Base-by-base conservation (phyloP, 768 basidiomycete species). In the Neoboletus subvelutipes region DNA sequence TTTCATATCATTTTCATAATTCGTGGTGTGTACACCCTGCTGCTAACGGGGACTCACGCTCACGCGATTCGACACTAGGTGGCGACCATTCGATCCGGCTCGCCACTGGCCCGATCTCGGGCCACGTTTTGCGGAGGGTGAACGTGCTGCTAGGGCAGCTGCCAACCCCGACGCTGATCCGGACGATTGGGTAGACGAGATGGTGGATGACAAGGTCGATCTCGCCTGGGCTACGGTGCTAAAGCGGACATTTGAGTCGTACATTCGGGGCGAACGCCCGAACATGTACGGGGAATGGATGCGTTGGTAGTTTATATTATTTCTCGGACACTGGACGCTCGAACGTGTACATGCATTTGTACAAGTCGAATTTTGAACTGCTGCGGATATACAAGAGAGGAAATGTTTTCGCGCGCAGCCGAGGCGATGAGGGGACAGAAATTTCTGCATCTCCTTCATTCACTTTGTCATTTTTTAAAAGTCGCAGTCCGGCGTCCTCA, bases 21-120 rank as follows among this genome's bases (percentile, higher is more conserved):
- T 91, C 88, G 73, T 92, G 92, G 92, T 90, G 51, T 52, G 77
- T 67, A 26, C 34, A 18, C 28, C 11, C 15, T 34, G 2, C 29
- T 17, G 8, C 43, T 17, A 11, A 46, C 5, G 18, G 50, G 31
- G 12, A 45, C n/a, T 36, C 5, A 28, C 8, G 24, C 39, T 65
- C 17, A 61, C 46, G 31, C 49, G 11, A n/a, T 41, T 37, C 46
- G 18, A 26, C 13, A 34, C 17, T 63, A 96, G 94, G 94, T 96
- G 94, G 94, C 86, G 90, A 65, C 90, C 92, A 0, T 96, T 96
- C 65, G 94, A 97, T 71, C 81, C 89, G 0, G 70, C 83, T 6
- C 85, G 94, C 34, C 92, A 96, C 74, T 96, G 83, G 79, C 94
- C 95, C 2, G 95, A 97, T 67, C 85, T 97, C 17, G 94, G 94